These are phyloP conservation scores for Ustilago sp. DNA, from an alignment of 1,284 basidiomycete species.

Conservation along the genomic window DNA sequence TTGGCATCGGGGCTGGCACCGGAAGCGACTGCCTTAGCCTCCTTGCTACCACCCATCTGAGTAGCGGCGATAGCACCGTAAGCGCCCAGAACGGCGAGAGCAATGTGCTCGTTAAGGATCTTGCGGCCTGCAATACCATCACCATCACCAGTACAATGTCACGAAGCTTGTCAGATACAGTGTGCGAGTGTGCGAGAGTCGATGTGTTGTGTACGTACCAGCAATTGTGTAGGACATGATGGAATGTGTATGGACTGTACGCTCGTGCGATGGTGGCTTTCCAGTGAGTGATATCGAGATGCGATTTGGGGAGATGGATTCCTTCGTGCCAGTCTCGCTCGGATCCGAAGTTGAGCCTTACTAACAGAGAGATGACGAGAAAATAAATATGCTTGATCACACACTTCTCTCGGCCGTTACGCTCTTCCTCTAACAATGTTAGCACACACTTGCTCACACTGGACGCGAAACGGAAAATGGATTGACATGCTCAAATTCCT, in stretches of 20 bases:
- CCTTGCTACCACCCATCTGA: conserved; percentile 39
- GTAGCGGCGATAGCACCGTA: conserved; percentile 53
- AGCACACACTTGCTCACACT: too few relatives aligned
- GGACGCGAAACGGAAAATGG: too few relatives aligned
- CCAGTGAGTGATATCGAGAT: background rate
- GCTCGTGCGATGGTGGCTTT: background rate
- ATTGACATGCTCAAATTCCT: too few relatives aligned
- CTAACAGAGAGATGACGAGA: background rate
- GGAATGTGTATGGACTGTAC: background rate
- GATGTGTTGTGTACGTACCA: conserved; percentile 39
- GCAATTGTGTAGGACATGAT: conserved; percentile 67
- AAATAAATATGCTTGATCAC: background rate
- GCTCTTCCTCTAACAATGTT: too few relatives aligned
- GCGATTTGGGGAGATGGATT: background rate
- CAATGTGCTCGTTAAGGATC: conserved; percentile 67
- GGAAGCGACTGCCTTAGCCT: conserved; percentile 27
- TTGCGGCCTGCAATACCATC: conserved; percentile 46
- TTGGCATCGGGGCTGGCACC: conserved; percentile 32
- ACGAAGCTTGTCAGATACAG: background rate
- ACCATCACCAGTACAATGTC: background rate
- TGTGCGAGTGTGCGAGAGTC: background rate
- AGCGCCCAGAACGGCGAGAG: conserved; percentile 57
- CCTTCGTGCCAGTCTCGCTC: background rate
- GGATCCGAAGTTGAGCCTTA: background rate
- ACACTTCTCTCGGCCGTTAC: background rate